Evolutionary conservation across 495 filamentous ascomycete genomes (phyloP), one percentile per base, ranked within the genome.

Genomic region (Penicillium silybi): DNA sequence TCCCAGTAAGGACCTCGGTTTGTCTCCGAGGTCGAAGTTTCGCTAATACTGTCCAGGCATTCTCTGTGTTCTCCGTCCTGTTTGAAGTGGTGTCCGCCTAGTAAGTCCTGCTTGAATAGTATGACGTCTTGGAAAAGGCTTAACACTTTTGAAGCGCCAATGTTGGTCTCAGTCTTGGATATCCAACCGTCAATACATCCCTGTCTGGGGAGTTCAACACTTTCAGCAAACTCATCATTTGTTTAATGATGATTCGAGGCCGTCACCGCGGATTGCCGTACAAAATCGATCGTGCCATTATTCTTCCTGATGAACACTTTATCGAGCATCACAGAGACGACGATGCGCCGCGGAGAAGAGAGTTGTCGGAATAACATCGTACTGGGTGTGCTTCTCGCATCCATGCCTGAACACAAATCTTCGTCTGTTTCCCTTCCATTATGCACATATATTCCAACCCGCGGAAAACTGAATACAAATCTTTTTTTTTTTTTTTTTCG

Each of bases 11-110:
- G 65, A 57, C 26, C 7, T 35, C 27, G 17, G 37, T n/a, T 27
- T 7, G 27, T 46, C 9, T n/a, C 44, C n/a, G 35, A 17, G 3
- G 4, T 46, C n/a, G 35, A 17, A 5, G 4, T n/a, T 42, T 5
- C 41, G 9, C 25, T 54, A 45, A 59, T 22, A 6, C 3, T 19
- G 19, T 39, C 40, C 38, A 65, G 57, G 53, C 50, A 1, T 65
- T 67, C 23, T 51, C 62, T 6, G 76, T 89, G 54, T 96, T 93
- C 61, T 71, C 80, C 15, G 76, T 92, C 4, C 78, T 96, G 13
- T 96, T 96, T 61, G 91, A 96, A 61, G 80, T 90, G 32, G 83
- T 93, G 49, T 88, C 84, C 45, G 90, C 90, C 18, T 96, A 96
- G 64, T 67, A 23, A 63, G 63, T 52, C 26, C 17, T 42, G n/a